phyloP scores from a whole-genome alignment of 129 eudicot genomes.

The Artemisia argyi region DNA sequence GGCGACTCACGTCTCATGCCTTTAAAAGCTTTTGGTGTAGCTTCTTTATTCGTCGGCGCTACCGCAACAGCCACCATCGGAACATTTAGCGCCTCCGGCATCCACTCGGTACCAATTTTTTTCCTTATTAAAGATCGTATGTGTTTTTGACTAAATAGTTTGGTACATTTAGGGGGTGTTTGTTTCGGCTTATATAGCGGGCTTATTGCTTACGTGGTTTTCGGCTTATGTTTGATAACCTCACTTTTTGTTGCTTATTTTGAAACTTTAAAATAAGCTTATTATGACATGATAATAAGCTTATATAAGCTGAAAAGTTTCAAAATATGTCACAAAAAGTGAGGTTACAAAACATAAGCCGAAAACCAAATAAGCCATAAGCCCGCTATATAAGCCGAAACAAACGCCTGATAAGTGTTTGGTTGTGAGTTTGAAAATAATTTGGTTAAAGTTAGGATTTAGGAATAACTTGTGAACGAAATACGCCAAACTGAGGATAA shows the following conservation, averaged over 20 bases:
- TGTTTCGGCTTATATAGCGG: too few species aligned
- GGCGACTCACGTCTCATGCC: conserved; percentile 83
- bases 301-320: too few species aligned
- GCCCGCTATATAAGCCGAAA: too few species aligned
- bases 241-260: conserved; percentile 2
- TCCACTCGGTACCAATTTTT: conserved; percentile 52
- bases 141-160: too few species aligned
- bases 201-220: background rate
- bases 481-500: too few species aligned
- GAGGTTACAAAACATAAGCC: too few species aligned
- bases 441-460: background rate
- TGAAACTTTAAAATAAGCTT: too few species aligned
- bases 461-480: background rate
- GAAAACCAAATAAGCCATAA: too few species aligned
- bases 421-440: background rate
- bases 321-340: too few species aligned
- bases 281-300: too few species aligned
- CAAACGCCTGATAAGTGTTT: background rate
- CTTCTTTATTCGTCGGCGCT: conserved; percentile 87
- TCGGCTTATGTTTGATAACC: background rate
- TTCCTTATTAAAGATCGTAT: background rate
- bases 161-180: too few species aligned
- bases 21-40: conserved; percentile 82
- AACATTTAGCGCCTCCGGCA: conserved; percentile 58
- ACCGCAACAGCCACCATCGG: conserved; percentile 63